phyloP scores from a whole-genome alignment of 2,329 filamentous ascomycete species.

The Cladobotryum mycophilum region DNA sequence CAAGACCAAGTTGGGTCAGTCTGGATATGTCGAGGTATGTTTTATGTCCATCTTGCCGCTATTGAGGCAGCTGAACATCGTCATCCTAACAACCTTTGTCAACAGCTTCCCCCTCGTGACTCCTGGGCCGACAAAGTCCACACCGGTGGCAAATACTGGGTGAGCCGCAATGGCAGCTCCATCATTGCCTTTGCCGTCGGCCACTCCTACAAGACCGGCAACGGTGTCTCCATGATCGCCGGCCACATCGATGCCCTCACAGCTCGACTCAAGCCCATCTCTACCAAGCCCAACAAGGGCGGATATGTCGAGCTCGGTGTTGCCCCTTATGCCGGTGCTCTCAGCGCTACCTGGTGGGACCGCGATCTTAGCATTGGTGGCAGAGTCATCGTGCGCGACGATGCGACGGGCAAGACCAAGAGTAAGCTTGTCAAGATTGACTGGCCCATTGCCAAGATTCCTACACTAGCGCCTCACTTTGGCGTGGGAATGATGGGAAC shows the following conservation, averaged over 20 bases:
- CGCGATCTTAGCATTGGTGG: slow-evolving; percentile 88
- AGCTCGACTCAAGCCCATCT: slow-evolving; percentile 84
- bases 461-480: slow-evolving; percentile 90
- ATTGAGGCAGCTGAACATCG: neutral
- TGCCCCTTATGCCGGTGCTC: slow-evolving; percentile 81
- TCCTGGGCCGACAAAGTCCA: slow-evolving; percentile 68
- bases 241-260: slow-evolving; percentile 92
- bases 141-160: slow-evolving; percentile 82
- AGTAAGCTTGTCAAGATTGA: slow-evolving; percentile 82
- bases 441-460: slow-evolving; percentile 90
- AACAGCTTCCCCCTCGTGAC: slow-evolving; percentile 68
- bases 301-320: slow-evolving; percentile 88
- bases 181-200: slow-evolving; percentile 83
- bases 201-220: slow-evolving; percentile 71
- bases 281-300: slow-evolving; percentile 73
- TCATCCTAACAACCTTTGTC: neutral
- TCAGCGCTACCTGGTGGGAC: slow-evolving; percentile 96
- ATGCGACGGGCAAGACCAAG: slow-evolving; percentile 65
- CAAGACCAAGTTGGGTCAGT: slow-evolving; percentile 60
- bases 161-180: slow-evolving; percentile 77
- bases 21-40: slow-evolving; percentile 66
- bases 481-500: slow-evolving; percentile 63
- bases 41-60: neutral
- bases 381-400: slow-evolving; percentile 74
- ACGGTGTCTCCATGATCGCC: slow-evolving; percentile 81